Evolutionary conservation across 495 filamentous ascomycete genomes (phyloP).

Genomic region (Hyphodiscus hymeniophilus): DNA sequence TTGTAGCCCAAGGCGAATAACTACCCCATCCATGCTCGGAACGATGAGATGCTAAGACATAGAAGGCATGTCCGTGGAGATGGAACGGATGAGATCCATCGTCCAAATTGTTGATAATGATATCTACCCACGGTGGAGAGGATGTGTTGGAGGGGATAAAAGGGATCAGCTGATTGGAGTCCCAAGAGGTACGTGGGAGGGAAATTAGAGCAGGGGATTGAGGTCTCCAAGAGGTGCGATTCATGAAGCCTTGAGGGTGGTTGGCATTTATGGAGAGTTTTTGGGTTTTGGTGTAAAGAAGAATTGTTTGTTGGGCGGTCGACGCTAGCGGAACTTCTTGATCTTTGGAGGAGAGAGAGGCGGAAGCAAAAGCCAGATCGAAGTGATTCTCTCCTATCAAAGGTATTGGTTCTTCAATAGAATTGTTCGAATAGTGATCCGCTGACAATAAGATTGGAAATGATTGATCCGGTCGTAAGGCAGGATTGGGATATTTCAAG

Average conservation of each 20-base stretch:
- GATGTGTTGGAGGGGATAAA: not conserved
- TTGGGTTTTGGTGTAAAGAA: constrained; percentile 42
- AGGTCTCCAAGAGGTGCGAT: constrained; percentile 37
- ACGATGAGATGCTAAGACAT: constrained; percentile 48
- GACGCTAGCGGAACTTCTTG: constrained; percentile 24
- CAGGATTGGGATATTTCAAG: constrained; percentile 40
- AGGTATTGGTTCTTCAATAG: not conserved
- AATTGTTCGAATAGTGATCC: not conserved
- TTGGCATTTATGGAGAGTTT: constrained; percentile 33
- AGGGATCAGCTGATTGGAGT: constrained; percentile 31
- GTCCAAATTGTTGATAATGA: constrained; percentile 75
- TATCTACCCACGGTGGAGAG: constrained; percentile 43
- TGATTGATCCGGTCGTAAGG: constrained; percentile 32
- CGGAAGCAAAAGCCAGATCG: not conserved
- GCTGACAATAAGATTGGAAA: constrained; percentile 26
- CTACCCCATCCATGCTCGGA: constrained; percentile 22
- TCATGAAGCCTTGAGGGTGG: constrained; percentile 38
- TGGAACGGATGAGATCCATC: constrained; percentile 49
- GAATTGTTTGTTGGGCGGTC: constrained; percentile 31
- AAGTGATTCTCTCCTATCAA: not conserved
- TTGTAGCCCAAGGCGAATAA: constrained; percentile 7
- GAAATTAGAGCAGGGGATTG: constrained; percentile 18
- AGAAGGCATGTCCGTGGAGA: constrained; percentile 71
- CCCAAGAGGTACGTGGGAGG: constrained; percentile 31
- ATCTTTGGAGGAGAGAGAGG: constrained; percentile 2